phyloP scores from a whole-genome alignment of 805 yeast species.

The Debaryomyces prosopidis region DNA sequence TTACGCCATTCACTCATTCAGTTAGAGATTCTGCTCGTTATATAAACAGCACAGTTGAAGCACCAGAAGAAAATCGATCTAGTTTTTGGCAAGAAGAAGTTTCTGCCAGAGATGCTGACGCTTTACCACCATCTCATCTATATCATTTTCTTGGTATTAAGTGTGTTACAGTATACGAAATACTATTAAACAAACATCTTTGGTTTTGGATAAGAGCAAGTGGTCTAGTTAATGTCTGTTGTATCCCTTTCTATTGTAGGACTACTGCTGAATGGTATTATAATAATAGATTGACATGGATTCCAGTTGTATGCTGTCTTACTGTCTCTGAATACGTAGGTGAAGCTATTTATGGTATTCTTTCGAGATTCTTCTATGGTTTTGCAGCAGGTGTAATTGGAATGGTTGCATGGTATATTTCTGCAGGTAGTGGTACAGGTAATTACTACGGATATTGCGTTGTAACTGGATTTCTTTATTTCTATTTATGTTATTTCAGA shows the following conservation, averaged over 20 bases:
- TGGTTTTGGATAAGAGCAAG: conserved; percentile 34
- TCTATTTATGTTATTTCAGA: conserved; percentile 24
- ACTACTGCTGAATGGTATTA: conserved; percentile 8
- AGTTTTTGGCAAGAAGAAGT: conserved; percentile 8
- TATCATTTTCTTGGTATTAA: conserved; percentile 21
- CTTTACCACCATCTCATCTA: conserved; percentile 21
- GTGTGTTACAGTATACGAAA: conserved; percentile 15
- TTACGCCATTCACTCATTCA: conserved; percentile 15
- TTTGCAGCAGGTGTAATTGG: conserved; percentile 2
- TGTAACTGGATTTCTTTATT: conserved; percentile 25
- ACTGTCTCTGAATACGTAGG: background rate
- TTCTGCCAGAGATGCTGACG: conserved; percentile 28
- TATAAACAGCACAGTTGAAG: conserved; percentile 1
- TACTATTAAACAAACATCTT: conserved; percentile 15
- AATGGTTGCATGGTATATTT: conserved; percentile 35
- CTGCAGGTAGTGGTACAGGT: conserved; percentile 31
- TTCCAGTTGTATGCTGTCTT: conserved; percentile 3
- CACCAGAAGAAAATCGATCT: conserved; percentile 2
- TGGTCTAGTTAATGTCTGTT: conserved; percentile 16
- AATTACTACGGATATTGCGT: conserved; percentile 32
- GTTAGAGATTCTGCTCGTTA: conserved; percentile 2
- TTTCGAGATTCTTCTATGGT: background rate
- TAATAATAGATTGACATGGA: conserved; percentile 4
- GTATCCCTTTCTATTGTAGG: conserved; percentile 25
- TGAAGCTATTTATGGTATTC: background rate